phyloP scores from a whole-genome alignment of 768 basidiomycete species.

The Tephrocybe sp. region DNA sequence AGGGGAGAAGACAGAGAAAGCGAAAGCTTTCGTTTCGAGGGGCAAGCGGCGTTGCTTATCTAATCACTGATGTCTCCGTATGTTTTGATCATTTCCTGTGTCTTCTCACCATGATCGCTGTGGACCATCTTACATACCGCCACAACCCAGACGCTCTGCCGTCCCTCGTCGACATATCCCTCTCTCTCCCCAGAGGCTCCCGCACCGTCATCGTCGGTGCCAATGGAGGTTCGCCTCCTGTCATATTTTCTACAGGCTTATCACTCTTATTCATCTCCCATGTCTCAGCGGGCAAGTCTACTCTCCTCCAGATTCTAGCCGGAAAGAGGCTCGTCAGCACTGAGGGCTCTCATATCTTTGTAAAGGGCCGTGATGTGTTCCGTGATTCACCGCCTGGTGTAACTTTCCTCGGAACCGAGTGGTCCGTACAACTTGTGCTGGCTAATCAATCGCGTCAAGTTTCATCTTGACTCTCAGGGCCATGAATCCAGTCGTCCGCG shows the following conservation, averaged over 20 bases:
- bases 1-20: constrained; percentile 15
- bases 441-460: constrained; percentile 4
- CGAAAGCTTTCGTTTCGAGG: constrained; percentile 10
- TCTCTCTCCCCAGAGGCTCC: constrained; percentile 70
- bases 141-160: constrained; percentile 42
- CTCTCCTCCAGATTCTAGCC: constrained; percentile 88
- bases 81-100: background rate
- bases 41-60: constrained; percentile 11
- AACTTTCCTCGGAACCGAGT: constrained; percentile 91
- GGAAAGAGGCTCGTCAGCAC: constrained; percentile 78
- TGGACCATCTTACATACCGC: constrained; percentile 54
- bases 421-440: constrained; percentile 48
- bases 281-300: constrained; percentile 85
- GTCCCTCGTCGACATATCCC: constrained; percentile 61
- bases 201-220: constrained; percentile 88
- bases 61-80: constrained; percentile 13
- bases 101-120: constrained; percentile 32
- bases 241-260: constrained; percentile 4
- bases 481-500: constrained; percentile 93
- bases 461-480: constrained; percentile 53
- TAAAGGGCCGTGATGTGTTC: constrained; percentile 87
- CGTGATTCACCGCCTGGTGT: constrained; percentile 79
- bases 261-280: constrained; percentile 10
- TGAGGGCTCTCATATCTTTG: constrained; percentile 52
- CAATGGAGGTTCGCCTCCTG: constrained; percentile 75